phyloP scores from a whole-genome alignment of 139 green algal species.

The Picochlorum sp. region DNA sequence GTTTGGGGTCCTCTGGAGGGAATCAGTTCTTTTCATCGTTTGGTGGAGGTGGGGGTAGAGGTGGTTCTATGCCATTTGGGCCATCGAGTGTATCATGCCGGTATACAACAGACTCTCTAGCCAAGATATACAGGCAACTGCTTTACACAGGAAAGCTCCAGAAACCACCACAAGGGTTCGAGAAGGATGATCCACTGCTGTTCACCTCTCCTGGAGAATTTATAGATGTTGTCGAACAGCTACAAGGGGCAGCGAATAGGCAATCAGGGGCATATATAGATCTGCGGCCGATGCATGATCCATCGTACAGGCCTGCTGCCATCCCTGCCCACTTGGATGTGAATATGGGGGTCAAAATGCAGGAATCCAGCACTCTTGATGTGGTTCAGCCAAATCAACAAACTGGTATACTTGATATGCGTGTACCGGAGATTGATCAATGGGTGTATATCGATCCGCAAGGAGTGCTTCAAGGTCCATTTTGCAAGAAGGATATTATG shows the following conservation, averaged over 20 bases:
- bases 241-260: slow-evolving; percentile 16
- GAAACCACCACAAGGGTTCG: slow-evolving; percentile 14
- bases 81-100: background rate
- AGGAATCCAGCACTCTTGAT: background rate
- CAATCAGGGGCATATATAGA: background rate
- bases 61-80: slow-evolving; percentile 7
- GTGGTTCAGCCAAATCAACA: background rate
- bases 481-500: slow-evolving; percentile 59
- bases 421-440: background rate
- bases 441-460: slow-evolving; percentile 72
- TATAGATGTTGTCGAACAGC: slow-evolving; percentile 31
- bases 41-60: slow-evolving; percentile 2
- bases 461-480: slow-evolving; percentile 60
- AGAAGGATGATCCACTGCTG: slow-evolving; percentile 22
- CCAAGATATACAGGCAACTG: slow-evolving; percentile 17
- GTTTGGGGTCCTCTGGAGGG: too few species aligned
- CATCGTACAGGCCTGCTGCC: too few species aligned
- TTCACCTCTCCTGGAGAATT: slow-evolving; percentile 19
- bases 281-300: too few species aligned
- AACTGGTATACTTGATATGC: slow-evolving; percentile 10
- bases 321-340: too few species aligned
- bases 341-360: too few species aligned
- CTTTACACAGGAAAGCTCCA: slow-evolving; percentile 17
- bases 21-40: too few species aligned
- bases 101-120: slow-evolving; percentile 21